A percentile compares a stretch with the other conserved stretches of the same genome.
Conservation (phyloP, 805 yeast genomes). For the Candida suzukii region DNA sequence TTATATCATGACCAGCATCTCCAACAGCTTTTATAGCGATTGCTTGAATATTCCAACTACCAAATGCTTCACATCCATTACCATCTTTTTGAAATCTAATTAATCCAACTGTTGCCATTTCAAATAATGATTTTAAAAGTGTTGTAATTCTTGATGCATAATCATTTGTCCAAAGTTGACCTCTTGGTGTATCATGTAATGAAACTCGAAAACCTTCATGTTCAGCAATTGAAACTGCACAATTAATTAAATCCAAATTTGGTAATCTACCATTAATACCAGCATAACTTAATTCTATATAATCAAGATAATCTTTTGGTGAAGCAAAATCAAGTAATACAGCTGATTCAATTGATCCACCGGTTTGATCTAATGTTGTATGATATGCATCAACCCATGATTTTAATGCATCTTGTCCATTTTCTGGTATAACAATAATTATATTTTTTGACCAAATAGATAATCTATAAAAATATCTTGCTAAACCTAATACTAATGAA, state of each 20-base stretch:
- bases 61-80: slow-evolving; percentile 83
- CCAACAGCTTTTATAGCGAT: slow-evolving; percentile 64
- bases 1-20: slow-evolving; percentile 60
- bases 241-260: slow-evolving; percentile 80
- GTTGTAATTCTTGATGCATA: slow-evolving; percentile 53
- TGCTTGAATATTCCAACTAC: slow-evolving; percentile 95
- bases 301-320: slow-evolving; percentile 58
- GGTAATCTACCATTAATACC: slow-evolving; percentile 97
- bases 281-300: slow-evolving; percentile 68
- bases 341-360: slow-evolving; percentile 92
- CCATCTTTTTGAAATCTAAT: slow-evolving; percentile 13
- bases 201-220: slow-evolving; percentile 71
- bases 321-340: slow-evolving; percentile 72
- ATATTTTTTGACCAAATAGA: slow-evolving; percentile 95
- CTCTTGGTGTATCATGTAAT: slow-evolving; percentile 50
- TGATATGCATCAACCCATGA: slow-evolving; percentile 95
- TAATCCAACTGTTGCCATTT: slow-evolving; percentile 67
- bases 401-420: slow-evolving; percentile 61
- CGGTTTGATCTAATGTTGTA: slow-evolving; percentile 73
- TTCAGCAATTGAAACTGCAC: slow-evolving; percentile 64
- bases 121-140: slow-evolving; percentile 57
- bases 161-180: slow-evolving; percentile 37
- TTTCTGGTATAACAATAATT: slow-evolving; percentile 74
- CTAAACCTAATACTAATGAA: slow-evolving; percentile 62
- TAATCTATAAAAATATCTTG: slow-evolving; percentile 77